A percentile compares a stretch with the other conserved stretches of the same genome.
Conservation (phyloP, 306 rosid genomes). For the Mucuna pruriens region DNA sequence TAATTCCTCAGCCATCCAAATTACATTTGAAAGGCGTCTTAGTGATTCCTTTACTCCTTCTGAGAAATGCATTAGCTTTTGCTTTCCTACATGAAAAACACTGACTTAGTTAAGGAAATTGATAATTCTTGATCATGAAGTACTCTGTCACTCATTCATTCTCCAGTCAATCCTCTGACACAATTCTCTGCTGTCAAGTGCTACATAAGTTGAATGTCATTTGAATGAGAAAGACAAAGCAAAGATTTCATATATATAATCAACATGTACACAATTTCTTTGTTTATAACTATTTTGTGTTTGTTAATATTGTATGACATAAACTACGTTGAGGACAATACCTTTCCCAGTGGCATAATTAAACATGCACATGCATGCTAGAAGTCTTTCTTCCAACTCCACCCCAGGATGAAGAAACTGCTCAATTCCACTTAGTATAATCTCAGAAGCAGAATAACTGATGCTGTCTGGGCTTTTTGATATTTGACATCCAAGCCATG, state of each 20-base stretch:
- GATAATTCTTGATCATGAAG: constrained; percentile 18
- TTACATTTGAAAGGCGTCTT: constrained; percentile 71
- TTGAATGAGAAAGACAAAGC: constrained; percentile 24
- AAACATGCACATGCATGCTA: constrained; percentile 76
- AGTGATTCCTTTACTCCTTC: constrained; percentile 83
- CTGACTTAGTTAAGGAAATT: constrained; percentile 14
- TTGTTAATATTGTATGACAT: constrained; percentile 10
- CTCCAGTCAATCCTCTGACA: neutral
- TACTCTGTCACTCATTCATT: constrained; percentile 7
- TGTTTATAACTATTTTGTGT: neutral
- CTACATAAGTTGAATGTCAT: neutral
- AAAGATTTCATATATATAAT: neutral
- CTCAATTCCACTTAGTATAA: constrained; percentile 66
- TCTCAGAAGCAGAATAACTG: constrained; percentile 68
- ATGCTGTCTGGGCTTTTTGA: constrained; percentile 59
- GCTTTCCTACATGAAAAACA: constrained; percentile 61
- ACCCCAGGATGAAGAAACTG: constrained; percentile 76
- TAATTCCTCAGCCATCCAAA: constrained; percentile 87
- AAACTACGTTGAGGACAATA: constrained; percentile 33
- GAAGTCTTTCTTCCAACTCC: constrained; percentile 78
- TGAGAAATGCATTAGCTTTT: constrained; percentile 69
- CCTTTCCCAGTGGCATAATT: constrained; percentile 85
- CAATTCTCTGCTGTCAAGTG: neutral
- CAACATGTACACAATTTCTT: neutral
- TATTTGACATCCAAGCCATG: constrained; percentile 87